Conservation (phyloP, 257 asterid species). For the Rehmannia glutinosa region DNA sequence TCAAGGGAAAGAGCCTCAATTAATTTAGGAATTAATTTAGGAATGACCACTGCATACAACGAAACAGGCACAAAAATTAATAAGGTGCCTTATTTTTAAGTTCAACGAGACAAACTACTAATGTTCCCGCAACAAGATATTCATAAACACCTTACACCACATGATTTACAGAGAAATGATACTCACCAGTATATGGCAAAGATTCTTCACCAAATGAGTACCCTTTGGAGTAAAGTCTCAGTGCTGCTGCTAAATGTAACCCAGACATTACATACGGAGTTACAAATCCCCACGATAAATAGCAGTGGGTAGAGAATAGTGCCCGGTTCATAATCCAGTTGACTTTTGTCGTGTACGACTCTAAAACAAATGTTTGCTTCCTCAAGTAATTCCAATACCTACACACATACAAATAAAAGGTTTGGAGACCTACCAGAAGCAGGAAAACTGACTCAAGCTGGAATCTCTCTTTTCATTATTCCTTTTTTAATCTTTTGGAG, state of each 20-base stretch:
- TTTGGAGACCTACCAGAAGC: conserved; percentile 14
- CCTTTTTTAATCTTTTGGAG: neutral
- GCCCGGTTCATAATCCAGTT: conserved; percentile 98
- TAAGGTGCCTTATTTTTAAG: neutral
- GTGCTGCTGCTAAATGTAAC: conserved; percentile 70
- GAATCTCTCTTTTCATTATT: neutral
- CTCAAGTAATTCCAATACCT: conserved; percentile 99
- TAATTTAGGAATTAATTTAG: neutral
- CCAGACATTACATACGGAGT: conserved; percentile 74
- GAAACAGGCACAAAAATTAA: neutral
- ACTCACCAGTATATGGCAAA: conserved; percentile 64
- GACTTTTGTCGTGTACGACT: conserved; percentile 77
- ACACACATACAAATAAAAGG: conserved; percentile 13
- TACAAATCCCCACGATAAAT: conserved; percentile 95
- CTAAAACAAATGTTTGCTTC: conserved; percentile 97
- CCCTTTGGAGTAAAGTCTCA: conserved; percentile 53
- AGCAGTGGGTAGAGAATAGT: conserved; percentile 79
- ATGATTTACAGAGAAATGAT: neutral
- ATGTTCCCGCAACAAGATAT: neutral
- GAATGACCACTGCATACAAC: neutral
- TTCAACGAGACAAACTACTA: neutral
- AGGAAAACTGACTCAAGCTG: conserved; percentile 5
- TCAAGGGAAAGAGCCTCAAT: no score
- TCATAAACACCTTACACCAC: neutral
- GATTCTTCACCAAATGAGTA: conserved; percentile 48